Conservation (phyloP, 257 asterid species). For the Fraxinus excelsior region DNA sequence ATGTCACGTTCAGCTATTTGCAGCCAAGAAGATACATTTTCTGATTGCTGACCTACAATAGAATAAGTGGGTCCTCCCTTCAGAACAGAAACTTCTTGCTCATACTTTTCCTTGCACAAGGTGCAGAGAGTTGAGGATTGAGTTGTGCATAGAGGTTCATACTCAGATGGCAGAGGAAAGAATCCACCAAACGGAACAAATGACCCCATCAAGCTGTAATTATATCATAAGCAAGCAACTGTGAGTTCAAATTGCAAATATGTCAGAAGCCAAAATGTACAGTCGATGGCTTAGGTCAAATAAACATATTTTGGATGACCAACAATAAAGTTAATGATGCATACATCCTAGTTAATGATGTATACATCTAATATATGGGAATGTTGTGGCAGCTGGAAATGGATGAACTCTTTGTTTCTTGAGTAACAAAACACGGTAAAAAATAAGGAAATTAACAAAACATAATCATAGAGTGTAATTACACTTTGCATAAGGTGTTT, state of each 20-base stretch:
- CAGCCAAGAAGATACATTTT: slow-evolving; percentile 68
- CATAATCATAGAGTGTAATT: neutral
- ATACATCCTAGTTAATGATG: neutral
- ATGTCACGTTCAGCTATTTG: slow-evolving; percentile 55
- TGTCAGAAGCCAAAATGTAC: slow-evolving; percentile 29
- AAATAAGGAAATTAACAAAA: neutral
- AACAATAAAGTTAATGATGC: slow-evolving; percentile 1
- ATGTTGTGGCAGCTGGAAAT: neutral
- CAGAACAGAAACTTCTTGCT: slow-evolving; percentile 64
- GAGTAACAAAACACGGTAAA: neutral
- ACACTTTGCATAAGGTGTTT: neutral
- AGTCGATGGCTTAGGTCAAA: neutral
- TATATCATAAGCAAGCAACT: slow-evolving; percentile 35
- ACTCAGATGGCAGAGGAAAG: slow-evolving; percentile 77
- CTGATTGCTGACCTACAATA: slow-evolving; percentile 45
- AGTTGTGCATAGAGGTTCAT: slow-evolving; percentile 37
- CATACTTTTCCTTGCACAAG: slow-evolving; percentile 69
- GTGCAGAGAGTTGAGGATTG: slow-evolving; percentile 56
- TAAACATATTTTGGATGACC: neutral
- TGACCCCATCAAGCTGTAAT: slow-evolving; percentile 89
- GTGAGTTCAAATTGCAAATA: slow-evolving; percentile 33
- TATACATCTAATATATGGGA: neutral
- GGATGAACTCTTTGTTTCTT: neutral
- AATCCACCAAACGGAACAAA: slow-evolving; percentile 97
- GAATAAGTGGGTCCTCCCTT: slow-evolving; percentile 51